Evolutionary conservation across 1,139 yeast species (phyloP), one percentile per base, ranked within the genome.

Genomic region (Lodderomyces pseudojiufengensis): DNA sequence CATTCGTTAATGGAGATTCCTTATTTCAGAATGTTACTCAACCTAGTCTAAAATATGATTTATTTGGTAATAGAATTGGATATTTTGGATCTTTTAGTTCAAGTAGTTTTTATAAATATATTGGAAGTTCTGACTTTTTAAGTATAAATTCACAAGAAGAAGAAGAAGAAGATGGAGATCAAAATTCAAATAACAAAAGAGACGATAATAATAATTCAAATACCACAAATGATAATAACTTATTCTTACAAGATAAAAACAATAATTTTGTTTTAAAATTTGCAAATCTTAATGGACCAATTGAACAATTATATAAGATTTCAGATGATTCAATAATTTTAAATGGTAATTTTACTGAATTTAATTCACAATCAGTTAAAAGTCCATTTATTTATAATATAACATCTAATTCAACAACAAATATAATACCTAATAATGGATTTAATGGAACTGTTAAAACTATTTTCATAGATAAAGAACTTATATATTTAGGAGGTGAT

Each of bases 401-500:
- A 13, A 54, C 79, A 7, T 63, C 70, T 22, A 63, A 73, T 9
- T 54, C 61, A 3, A 59, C 76, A 31, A 50, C 63, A 11, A 52
- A 65, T 3, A 59, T 84, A 14, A 53, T 66, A 36, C 43, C 54
- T 3, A 70, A 63, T 27, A 47, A 49, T 26, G 33, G 36, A 29
- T 40, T 44, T 46, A 47, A 61, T 27, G 94, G 95, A 1, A 50
- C 65, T 0, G 76, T 84, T 4, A 61, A 59, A 15, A 63, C 85
- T 0, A 65, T 80, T 1, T 71, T 65, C 49, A 49, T 63, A 2
- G 75, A 72, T 41, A 58, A 62, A 23, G 63, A 72, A 12, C 46
- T 74, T 18, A 70, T 88, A 0, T 88, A 85, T 52, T 71, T 86
- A 36, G 98, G 97, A 9, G 98, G 98, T 20, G 68, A 76, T 42